phyloP scores from a whole-genome alignment of 768 basidiomycete species.

The Calocybe gangraenosa region DNA sequence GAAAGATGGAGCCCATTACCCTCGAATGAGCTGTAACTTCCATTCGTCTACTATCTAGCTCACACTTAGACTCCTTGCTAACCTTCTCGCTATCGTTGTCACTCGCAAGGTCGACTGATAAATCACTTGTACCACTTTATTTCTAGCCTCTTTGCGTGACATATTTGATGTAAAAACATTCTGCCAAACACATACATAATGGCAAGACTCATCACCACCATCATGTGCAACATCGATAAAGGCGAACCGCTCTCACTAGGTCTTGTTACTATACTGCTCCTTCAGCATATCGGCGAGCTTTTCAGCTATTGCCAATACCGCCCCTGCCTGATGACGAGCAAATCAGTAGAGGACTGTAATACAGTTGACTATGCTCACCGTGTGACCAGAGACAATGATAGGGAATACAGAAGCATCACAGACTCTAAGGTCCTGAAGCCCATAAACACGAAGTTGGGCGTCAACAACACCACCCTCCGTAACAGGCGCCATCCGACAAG shows the following conservation, averaged over 20 bases:
- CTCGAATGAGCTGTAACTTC: constrained; percentile 24
- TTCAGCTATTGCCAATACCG: constrained; percentile 27
- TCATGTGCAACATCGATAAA: not conserved
- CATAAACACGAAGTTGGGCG: constrained; percentile 33
- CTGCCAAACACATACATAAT: too few relatives aligned
- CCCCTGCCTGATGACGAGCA: constrained; percentile 21
- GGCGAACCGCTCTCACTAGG: not conserved
- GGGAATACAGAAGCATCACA: constrained; percentile 49
- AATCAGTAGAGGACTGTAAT: not conserved
- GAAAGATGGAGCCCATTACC: constrained; percentile 40
- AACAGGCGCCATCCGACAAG: constrained; percentile 42
- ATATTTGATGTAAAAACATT: not conserved
- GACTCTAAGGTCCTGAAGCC: constrained; percentile 37
- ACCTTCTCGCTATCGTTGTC: too few relatives aligned
- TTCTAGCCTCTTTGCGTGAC: too few relatives aligned
- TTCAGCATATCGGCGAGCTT: constrained; percentile 29
- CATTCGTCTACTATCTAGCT: too few relatives aligned
- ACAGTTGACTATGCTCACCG: constrained; percentile 29
- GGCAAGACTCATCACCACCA: too few relatives aligned
- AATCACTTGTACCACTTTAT: too few relatives aligned
- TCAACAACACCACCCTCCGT: constrained; percentile 38
- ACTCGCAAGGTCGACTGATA: too few relatives aligned
- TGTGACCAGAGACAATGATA: constrained; percentile 42
- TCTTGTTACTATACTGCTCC: constrained; percentile 14
- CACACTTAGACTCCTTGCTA: too few relatives aligned